Evolutionary conservation across 768 basidiomycete species (phyloP).

Genomic region (Trametes gibbosa): DNA sequence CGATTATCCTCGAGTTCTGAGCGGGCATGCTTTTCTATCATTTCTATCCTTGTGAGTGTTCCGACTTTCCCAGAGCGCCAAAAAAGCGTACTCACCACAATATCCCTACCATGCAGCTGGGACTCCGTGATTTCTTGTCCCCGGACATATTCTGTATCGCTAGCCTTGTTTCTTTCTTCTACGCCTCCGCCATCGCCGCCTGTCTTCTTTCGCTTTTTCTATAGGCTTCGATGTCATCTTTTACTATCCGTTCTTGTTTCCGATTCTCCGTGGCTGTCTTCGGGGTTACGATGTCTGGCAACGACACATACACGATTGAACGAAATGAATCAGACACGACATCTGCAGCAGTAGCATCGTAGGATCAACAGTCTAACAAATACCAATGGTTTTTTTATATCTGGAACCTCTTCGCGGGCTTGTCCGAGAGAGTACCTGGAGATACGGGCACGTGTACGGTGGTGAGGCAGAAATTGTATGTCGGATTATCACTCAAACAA

Average conservation of each 20-base stretch:
- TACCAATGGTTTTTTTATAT: not conserved
- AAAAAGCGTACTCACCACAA: not conserved
- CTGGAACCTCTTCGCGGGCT: not conserved
- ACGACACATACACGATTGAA: slow-evolving; percentile 9
- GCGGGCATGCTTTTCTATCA: not conserved
- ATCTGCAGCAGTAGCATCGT: slow-evolving; percentile 5
- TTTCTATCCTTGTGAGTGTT: not conserved
- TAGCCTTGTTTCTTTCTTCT: not conserved
- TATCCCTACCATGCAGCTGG: not conserved
- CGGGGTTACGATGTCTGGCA: slow-evolving; percentile 1
- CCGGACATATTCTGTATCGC: not conserved
- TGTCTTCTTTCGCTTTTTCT: slow-evolving; percentile 10
- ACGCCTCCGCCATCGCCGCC: not conserved
- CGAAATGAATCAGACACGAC: slow-evolving; percentile 13
- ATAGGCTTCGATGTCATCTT: not conserved
- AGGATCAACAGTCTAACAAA: slow-evolving; percentile 6
- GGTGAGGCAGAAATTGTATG: no score
- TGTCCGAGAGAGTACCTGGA: no score
- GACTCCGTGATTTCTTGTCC: not conserved
- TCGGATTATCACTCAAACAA: no score
- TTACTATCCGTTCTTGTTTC: not conserved
- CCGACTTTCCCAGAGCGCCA: not conserved
- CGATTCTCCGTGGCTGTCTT: not conserved
- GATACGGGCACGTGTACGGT: no score
- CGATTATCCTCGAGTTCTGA: slow-evolving; percentile 22